Conservation (phyloP, 305 asterid genomes). For the Fraxinus nigra region DNA sequence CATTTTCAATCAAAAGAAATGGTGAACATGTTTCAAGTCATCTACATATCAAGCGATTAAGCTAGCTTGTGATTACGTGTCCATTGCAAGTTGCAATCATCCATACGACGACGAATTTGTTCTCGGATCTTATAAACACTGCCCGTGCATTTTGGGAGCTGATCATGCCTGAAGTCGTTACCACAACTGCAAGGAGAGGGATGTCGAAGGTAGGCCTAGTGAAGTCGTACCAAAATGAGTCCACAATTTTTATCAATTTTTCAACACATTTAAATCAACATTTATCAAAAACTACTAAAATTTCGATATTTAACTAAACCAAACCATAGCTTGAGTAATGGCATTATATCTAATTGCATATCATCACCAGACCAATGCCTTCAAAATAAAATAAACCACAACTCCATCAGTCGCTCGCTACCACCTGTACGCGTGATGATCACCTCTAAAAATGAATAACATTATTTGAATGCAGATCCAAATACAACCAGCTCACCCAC, state of each 20-base stretch:
- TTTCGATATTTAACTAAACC: background rate
- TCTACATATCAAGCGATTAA: background rate
- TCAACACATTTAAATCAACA: background rate
- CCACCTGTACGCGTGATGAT: no score
- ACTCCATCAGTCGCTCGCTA: background rate
- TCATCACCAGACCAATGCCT: background rate
- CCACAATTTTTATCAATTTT: no score
- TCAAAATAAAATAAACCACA: background rate
- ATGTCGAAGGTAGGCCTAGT: background rate
- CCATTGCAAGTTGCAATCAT: background rate
- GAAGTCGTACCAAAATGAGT: background rate
- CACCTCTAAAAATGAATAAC: background rate
- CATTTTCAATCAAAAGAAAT: background rate
- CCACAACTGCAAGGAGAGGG: background rate
- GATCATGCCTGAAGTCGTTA: background rate
- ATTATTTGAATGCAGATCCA: background rate
- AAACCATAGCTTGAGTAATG: background rate
- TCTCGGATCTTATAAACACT: background rate
- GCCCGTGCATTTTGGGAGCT: background rate
- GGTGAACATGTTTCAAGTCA: background rate
- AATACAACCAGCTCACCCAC: background rate
- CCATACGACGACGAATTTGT: background rate
- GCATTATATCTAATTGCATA: background rate
- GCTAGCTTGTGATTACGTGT: background rate
- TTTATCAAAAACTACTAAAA: no score